phyloP scores from a whole-genome alignment of 169 alveolate genomes.

The Plasmodium berghei region DNA sequence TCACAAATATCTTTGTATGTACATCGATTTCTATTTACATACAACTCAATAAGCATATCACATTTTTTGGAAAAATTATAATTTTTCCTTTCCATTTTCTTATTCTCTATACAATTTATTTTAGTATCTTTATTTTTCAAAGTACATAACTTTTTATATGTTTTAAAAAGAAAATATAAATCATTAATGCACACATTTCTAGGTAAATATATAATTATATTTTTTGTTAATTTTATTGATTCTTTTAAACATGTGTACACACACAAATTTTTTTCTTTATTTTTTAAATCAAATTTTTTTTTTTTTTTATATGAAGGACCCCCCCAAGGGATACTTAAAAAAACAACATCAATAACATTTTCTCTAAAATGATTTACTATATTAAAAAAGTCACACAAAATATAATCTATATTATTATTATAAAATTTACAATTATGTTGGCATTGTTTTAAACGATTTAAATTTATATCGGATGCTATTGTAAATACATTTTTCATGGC shows the following conservation, averaged over 20 bases:
- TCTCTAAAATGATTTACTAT: slow-evolving; percentile 42
- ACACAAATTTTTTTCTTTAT: slow-evolving; percentile 8
- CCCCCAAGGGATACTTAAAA: slow-evolving; percentile 67
- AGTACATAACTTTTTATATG: slow-evolving; percentile 1
- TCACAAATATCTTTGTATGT: not conserved
- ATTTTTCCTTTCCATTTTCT: not conserved
- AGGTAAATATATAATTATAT: slow-evolving; percentile 54
- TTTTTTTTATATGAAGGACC: slow-evolving; percentile 53
- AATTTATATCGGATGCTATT: slow-evolving; percentile 29
- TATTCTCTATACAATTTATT: not conserved
- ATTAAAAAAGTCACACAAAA: slow-evolving; percentile 61
- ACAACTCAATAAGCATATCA: slow-evolving; percentile 43
- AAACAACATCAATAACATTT: slow-evolving; percentile 34
- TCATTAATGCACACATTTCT: slow-evolving; percentile 63
- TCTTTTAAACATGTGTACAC: slow-evolving; percentile 35
- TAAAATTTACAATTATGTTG: slow-evolving; percentile 66
- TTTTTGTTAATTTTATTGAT: slow-evolving; percentile 36
- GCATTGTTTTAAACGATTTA: slow-evolving; percentile 33
- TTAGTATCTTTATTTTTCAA: not conserved
- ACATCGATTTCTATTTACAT: slow-evolving; percentile 41
- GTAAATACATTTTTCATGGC: slow-evolving; percentile 24
- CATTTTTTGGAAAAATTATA: not conserved
- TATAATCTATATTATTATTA: slow-evolving; percentile 55
- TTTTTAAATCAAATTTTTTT: slow-evolving; percentile 20
- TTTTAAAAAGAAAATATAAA: slow-evolving; percentile 8